phyloP scores from a whole-genome alignment of 305 asterid genomes.

The Rubia occidens region DNA sequence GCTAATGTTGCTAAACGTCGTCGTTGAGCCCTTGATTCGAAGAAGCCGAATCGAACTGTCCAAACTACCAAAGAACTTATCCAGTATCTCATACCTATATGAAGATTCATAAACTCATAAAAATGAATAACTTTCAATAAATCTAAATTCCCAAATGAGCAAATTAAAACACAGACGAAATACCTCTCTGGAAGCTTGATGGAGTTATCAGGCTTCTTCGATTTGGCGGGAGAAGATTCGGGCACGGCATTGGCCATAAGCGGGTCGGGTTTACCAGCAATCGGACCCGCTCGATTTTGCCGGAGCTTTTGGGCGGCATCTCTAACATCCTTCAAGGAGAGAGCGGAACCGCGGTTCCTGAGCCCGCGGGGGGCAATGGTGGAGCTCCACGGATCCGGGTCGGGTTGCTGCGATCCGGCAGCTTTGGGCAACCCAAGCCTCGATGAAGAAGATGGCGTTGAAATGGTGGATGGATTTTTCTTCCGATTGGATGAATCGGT shows the following conservation, averaged over 20 bases:
- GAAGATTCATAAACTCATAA: neutral
- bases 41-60: slow-evolving; percentile 41
- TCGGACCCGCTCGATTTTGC: too few species aligned
- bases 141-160: neutral
- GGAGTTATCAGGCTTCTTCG: neutral
- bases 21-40: slow-evolving; percentile 33
- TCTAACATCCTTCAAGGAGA: too few species aligned
- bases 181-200: slow-evolving; percentile 26
- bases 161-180: neutral
- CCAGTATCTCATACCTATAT: slow-evolving; percentile 60
- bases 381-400: slow-evolving; percentile 32
- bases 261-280: neutral
- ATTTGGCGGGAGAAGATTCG: neutral
- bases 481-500: slow-evolving; percentile 20
- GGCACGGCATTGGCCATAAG: neutral
- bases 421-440: slow-evolving; percentile 21
- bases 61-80: slow-evolving; percentile 57
- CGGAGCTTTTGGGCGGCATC: too few species aligned
- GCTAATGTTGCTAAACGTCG: neutral
- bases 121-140: neutral
- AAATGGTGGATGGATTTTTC: slow-evolving; percentile 14
- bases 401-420: slow-evolving; percentile 15
- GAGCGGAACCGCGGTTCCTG: slow-evolving; percentile 35
- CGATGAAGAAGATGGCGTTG: slow-evolving; percentile 29
- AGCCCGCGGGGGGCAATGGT: slow-evolving; percentile 31